phyloP scores from a whole-genome alignment of 1,284 basidiomycete genomes.

The Ustilago loliicola region DNA sequence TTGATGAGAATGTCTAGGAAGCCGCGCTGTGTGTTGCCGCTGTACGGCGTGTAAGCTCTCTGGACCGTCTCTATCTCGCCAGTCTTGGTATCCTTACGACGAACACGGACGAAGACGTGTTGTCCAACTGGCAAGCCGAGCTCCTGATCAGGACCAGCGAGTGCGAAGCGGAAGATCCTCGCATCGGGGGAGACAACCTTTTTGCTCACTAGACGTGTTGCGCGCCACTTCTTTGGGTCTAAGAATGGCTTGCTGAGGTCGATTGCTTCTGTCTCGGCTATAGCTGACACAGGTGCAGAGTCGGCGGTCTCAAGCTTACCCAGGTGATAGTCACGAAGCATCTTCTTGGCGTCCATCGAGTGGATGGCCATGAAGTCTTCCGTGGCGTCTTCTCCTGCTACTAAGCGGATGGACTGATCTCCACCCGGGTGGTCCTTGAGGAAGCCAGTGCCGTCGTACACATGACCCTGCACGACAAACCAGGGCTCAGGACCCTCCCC shows the following conservation, averaged over 20 bases:
- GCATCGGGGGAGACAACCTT: slow-evolving; percentile 74
- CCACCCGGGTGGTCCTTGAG: slow-evolving; percentile 78
- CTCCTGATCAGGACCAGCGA: slow-evolving; percentile 73
- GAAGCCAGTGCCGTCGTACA: slow-evolving; percentile 75
- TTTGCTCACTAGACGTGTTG: slow-evolving; percentile 73
- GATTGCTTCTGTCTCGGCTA: slow-evolving; percentile 30
- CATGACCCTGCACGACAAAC: slow-evolving; percentile 77
- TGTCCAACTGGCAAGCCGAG: slow-evolving; percentile 78
- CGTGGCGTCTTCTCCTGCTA: slow-evolving; percentile 77
- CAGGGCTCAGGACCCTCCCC: slow-evolving; percentile 73
- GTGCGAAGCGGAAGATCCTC: slow-evolving; percentile 75
- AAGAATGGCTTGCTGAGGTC: slow-evolving; percentile 73
- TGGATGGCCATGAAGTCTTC: slow-evolving; percentile 78
- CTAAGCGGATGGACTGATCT: slow-evolving; percentile 75
- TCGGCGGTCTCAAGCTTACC: slow-evolving; percentile 35
- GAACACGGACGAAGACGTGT: slow-evolving; percentile 73
- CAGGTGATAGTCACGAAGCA: slow-evolving; percentile 73
- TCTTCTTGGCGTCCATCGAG: slow-evolving; percentile 74
- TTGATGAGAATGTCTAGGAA: slow-evolving; percentile 75
- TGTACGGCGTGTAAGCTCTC: slow-evolving; percentile 78
- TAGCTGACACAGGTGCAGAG: background rate
- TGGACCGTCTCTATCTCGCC: slow-evolving; percentile 74
- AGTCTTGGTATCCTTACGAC: slow-evolving; percentile 69
- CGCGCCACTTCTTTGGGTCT: slow-evolving; percentile 75
- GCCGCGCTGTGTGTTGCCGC: slow-evolving; percentile 73